Base-by-base conservation (phyloP, 1,284 basidiomycete genomes). In the Marasmius fiardii region DNA sequence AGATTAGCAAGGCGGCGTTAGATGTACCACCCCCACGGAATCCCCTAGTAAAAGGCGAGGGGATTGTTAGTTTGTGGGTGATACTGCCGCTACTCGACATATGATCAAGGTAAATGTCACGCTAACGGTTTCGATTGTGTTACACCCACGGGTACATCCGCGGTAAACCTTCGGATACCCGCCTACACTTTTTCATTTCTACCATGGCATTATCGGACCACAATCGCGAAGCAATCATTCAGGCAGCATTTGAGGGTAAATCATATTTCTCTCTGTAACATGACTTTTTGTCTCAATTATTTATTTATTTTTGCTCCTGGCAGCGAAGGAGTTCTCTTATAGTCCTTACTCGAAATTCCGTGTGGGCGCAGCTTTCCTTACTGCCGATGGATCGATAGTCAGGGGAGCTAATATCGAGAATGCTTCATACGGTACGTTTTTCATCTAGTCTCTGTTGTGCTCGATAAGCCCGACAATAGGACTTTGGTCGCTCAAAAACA, bases 381-480 rank as follows among this genome's bases (percentile, higher is more conserved):
- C 78, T 5, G 67, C 74, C 1, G 74, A 79, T 53, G 85, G 85
- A 3, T 67, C 74, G 28, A 77, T 88, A 47, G 75, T 88, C 56
- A 81, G 78, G 49, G 88, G 88, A 0, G 81, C 82, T 51, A 90
- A 89, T 64, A 78, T 89, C 55, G 88, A 91, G 69, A 90, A 90
- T 63, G 85, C 87, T 0, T 86, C 85, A 1, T 89, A 87, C 63
- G 84, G 86, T 81, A 21, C 52, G 69, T n/a, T 24, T 24, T n/a
- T 26, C 20, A 14, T 21, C 18, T 43, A 5, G 12, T 6, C 24
- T 41, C 7, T 23, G 5, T 44, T 44, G 20, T 44, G 28, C 28
- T 31, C 28, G 28, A 31, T 31, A 31, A 31, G 10, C 5, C 43
- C 24, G 43, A 14, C 16, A 5, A 21, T 6, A 7, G 14, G 18